Evolutionary conservation across 2,329 filamentous ascomycete species (phyloP).

Genomic region (Amauroascus niger): DNA sequence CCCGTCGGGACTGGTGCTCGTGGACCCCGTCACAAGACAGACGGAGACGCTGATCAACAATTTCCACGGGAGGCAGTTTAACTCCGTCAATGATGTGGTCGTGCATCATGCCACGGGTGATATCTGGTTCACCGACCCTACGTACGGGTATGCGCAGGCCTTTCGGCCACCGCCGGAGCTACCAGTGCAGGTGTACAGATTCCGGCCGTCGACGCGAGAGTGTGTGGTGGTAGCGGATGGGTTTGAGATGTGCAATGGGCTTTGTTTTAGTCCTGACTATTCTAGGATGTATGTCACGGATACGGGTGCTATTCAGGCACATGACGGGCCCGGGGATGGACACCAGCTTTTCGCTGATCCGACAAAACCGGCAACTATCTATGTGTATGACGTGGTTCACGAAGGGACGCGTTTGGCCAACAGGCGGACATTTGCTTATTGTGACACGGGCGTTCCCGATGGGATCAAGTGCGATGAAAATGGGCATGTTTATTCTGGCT

Average conservation of each 20-base stretch:
- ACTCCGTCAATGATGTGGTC: constrained; percentile 32
- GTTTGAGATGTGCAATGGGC: constrained; percentile 36
- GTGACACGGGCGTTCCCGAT: constrained; percentile 38
- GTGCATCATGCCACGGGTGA: constrained; percentile 28
- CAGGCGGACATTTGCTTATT: constrained; percentile 45
- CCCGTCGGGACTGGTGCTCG: constrained; percentile 19
- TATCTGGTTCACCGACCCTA: constrained; percentile 35
- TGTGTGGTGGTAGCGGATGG: constrained; percentile 33
- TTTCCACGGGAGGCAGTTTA: constrained; percentile 32
- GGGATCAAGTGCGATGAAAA: constrained; percentile 42
- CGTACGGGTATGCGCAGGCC: constrained; percentile 30
- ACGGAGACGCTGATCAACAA: constrained; percentile 24
- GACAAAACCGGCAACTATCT: constrained; percentile 22
- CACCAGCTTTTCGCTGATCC: constrained; percentile 13
- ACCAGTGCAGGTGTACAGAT: constrained; percentile 34
- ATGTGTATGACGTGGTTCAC: constrained; percentile 35
- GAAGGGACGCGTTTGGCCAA: constrained; percentile 40
- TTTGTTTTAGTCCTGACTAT: constrained; percentile 36
- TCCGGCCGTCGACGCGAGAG: constrained; percentile 27
- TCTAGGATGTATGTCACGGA: constrained; percentile 35
- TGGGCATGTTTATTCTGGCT: constrained; percentile 49
- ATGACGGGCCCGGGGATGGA: constrained; percentile 16
- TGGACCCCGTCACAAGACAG: constrained; percentile 21
- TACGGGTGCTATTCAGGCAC: constrained; percentile 26
- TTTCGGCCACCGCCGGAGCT: constrained; percentile 28